Evolutionary conservation across 768 basidiomycete species (phyloP).

Genomic region (Agrocybe chaxingu): DNA sequence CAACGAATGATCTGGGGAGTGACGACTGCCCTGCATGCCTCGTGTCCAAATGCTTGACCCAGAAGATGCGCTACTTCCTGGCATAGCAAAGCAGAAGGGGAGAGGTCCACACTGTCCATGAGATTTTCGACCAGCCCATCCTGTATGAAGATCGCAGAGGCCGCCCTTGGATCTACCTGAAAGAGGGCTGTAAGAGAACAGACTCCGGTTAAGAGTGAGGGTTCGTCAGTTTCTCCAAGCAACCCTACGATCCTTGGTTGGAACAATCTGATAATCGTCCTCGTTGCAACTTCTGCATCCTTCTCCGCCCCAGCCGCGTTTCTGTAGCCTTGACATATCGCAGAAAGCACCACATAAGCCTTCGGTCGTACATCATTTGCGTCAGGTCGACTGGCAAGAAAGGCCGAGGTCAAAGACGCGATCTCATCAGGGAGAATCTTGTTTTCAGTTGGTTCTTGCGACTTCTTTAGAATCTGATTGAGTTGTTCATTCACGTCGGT

Average conservation of each 20-base stretch:
- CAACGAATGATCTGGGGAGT: conserved; percentile 56
- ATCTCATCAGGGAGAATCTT: conserved; percentile 55
- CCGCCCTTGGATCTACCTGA: conserved; percentile 74
- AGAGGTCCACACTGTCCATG: conserved; percentile 69
- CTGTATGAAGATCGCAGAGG: conserved; percentile 58
- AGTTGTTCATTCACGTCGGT: conserved; percentile 19
- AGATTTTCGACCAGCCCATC: conserved; percentile 65
- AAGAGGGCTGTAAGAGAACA: conserved; percentile 77
- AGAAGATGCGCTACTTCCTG: conserved; percentile 70
- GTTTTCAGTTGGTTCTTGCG: conserved; percentile 24
- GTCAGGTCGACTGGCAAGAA: conserved; percentile 42
- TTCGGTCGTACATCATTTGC: conserved; percentile 49
- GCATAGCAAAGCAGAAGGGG: conserved; percentile 43
- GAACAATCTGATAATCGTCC: conserved; percentile 48
- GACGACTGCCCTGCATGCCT: conserved; percentile 62
- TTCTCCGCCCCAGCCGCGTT: conserved; percentile 31
- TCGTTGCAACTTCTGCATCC: conserved; percentile 43
- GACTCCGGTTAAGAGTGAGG: conserved; percentile 48
- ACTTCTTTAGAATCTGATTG: conserved; percentile 29
- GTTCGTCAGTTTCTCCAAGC: conserved; percentile 56
- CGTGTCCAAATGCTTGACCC: conserved; percentile 74
- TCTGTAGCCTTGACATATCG: conserved; percentile 62
- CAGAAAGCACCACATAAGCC: conserved; percentile 66
- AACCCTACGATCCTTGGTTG: conserved; percentile 43
- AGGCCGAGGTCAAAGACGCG: conserved; percentile 46